Conservation (phyloP, 2,329 filamentous ascomycete genomes). For the Fusarium secorum region DNA sequence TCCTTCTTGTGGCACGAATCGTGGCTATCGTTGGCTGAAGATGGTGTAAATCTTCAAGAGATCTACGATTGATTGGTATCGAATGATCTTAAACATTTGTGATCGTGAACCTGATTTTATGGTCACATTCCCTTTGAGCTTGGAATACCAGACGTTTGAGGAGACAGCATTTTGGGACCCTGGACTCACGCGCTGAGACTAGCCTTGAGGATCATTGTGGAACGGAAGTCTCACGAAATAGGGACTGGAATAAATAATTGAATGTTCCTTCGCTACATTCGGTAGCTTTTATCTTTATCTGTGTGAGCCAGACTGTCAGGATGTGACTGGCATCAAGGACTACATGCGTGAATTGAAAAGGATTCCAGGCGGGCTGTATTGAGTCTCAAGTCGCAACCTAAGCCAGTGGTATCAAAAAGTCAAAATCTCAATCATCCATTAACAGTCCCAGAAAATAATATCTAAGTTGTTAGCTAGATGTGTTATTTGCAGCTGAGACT, state of each 20-base stretch:
- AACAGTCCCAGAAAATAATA: accelerated
- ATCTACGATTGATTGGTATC: background rate
- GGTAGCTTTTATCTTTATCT: background rate
- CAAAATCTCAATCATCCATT: accelerated
- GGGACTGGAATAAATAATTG: background rate
- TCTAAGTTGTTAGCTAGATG: no score
- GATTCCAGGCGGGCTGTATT: background rate
- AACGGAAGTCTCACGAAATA: background rate
- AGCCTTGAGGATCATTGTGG: background rate
- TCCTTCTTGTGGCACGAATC: slow-evolving; percentile 1
- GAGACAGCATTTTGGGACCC: background rate
- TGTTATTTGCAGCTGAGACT: no score
- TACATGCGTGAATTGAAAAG: background rate
- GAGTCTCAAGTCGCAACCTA: background rate
- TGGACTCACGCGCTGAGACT: background rate
- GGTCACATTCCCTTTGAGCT: background rate
- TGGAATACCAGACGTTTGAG: background rate
- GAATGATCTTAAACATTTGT: accelerated
- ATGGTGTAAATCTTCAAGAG: background rate
- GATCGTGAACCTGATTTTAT: background rate
- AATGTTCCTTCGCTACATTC: no score
- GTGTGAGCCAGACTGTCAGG: no score
- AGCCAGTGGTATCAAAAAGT: accelerated
- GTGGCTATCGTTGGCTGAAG: background rate
- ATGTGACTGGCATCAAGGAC: background rate